Conservation (phyloP, 2,329 filamentous ascomycete genomes). For the Didymella pomorum region DNA sequence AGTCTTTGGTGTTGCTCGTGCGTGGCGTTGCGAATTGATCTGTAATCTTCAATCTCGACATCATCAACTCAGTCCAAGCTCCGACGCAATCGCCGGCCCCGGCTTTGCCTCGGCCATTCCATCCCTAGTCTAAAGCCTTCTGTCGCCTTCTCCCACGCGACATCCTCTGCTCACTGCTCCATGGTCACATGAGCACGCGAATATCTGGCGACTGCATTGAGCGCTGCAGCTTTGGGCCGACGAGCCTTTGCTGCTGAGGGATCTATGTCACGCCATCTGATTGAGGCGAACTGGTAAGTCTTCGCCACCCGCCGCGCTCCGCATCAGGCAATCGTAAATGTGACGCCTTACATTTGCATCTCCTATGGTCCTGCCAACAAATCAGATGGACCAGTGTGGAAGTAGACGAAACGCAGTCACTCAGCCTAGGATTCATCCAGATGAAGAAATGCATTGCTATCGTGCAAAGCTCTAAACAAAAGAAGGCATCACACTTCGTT, state of each 20-base stretch:
- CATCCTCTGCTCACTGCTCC: not conserved
- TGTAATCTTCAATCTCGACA: slow-evolving; percentile 22
- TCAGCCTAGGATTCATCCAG: not conserved
- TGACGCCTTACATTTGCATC: not conserved
- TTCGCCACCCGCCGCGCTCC: not conserved
- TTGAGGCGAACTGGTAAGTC: not conserved
- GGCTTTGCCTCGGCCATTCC: slow-evolving; percentile 1
- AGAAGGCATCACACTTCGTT: not conserved
- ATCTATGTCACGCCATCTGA: not conserved
- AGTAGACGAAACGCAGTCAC: not conserved
- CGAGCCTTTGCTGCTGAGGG: not conserved
- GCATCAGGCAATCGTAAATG: not conserved
- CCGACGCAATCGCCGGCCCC: slow-evolving; percentile 16
- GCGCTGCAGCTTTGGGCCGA: not conserved
- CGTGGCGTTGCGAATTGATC: slow-evolving; percentile 17
- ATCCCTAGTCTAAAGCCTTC: slow-evolving; percentile 10
- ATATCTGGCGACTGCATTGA: not conserved
- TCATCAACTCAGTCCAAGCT: slow-evolving; percentile 21
- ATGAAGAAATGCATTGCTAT: not conserved
- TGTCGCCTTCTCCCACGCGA: slow-evolving; percentile 16
- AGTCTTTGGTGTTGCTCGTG: slow-evolving; percentile 12
- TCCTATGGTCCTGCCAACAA: not conserved
- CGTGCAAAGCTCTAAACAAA: not conserved
- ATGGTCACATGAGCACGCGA: slow-evolving; percentile 18
- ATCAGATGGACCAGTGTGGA: not conserved